Evolutionary conservation across 2,329 filamentous ascomycete genomes (phyloP).

Genomic region (Colletotrichum sojae): DNA sequence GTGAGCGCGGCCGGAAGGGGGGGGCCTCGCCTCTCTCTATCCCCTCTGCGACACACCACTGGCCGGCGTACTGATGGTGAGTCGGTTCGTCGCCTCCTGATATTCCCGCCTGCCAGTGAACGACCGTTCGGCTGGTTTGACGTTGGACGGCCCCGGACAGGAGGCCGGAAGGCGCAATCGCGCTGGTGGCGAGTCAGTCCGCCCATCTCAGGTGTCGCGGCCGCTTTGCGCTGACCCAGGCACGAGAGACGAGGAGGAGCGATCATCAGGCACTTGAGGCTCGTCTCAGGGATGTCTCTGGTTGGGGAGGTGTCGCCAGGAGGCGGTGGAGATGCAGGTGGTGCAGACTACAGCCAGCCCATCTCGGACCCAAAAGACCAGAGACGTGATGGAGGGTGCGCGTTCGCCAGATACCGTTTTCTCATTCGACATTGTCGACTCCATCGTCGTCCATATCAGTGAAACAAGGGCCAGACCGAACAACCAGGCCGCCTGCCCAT

Average conservation of each 20-base stretch:
- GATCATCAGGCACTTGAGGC: conserved; percentile 41
- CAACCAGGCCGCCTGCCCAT: conserved; percentile 34
- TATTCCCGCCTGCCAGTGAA: conserved; percentile 13
- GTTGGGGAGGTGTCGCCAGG: conserved; percentile 13
- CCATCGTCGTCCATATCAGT: conserved; percentile 33
- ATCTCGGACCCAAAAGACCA: conserved; percentile 23
- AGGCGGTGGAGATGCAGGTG: conserved; percentile 40
- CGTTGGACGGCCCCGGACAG: conserved; percentile 4
- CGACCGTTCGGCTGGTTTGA: conserved; percentile 26
- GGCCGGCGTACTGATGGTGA: background rate
- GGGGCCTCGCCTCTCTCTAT: background rate
- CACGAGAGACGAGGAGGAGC: conserved; percentile 15
- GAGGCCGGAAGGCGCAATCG: conserved; percentile 33
- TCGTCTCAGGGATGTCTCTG: conserved; percentile 36
- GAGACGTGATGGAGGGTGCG: conserved; percentile 31
- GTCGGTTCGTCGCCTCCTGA: conserved; percentile 21
- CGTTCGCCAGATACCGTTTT: conserved; percentile 33
- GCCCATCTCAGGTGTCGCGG: conserved; percentile 22
- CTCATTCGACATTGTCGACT: conserved; percentile 32
- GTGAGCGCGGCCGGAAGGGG: conserved; percentile 15
- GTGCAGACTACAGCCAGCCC: conserved; percentile 14
- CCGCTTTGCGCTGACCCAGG: conserved; percentile 37
- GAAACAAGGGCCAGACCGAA: conserved; percentile 40
- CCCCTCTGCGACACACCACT: conserved; percentile 14
- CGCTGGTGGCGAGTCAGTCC: conserved; percentile 27